Evolutionary conservation across 306 rosid species (phyloP).

Genomic region (Elaeagnus macrophylla): DNA sequence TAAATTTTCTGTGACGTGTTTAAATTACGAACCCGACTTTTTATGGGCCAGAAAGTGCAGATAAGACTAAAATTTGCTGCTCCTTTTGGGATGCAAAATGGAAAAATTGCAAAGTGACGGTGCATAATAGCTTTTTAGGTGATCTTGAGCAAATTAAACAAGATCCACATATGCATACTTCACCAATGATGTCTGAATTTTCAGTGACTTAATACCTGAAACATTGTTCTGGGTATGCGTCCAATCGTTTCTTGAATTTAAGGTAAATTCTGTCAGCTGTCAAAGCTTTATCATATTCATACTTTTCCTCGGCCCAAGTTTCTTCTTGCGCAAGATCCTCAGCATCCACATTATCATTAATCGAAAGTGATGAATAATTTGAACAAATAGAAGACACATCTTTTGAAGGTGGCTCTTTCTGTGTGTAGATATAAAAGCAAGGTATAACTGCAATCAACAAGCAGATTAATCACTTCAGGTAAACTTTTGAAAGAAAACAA

Average conservation of each 20-base stretch:
- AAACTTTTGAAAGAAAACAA: not conserved
- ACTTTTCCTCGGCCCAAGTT: slow-evolving; percentile 60
- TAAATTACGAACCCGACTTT: too few species aligned
- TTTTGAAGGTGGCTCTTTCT: slow-evolving; percentile 39
- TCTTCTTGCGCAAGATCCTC: slow-evolving; percentile 45
- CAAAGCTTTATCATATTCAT: slow-evolving; percentile 83
- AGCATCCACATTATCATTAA: slow-evolving; percentile 28
- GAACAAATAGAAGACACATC: slow-evolving; percentile 43
- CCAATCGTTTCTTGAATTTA: slow-evolving; percentile 78
- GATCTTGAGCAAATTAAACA: too few species aligned
- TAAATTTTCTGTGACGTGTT: too few species aligned
- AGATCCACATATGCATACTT: not conserved
- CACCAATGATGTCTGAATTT: not conserved
- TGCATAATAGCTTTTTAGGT: too few species aligned
- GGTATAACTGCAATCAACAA: slow-evolving; percentile 61
- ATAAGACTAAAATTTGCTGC: too few species aligned
- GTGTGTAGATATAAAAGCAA: slow-evolving; percentile 67
- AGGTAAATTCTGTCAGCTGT: slow-evolving; percentile 76
- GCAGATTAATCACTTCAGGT: slow-evolving; percentile 6
- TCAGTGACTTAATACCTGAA: slow-evolving; percentile 44
- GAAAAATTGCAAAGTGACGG: too few species aligned
- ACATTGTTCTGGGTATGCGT: slow-evolving; percentile 77
- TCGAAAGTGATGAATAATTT: slow-evolving; percentile 56
- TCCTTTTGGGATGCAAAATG: too few species aligned
- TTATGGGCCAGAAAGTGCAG: too few species aligned